These are phyloP conservation scores for Claviceps africana DNA, from an alignment of 2,329 filamentous ascomycete species.

Conservation along the genomic window DNA sequence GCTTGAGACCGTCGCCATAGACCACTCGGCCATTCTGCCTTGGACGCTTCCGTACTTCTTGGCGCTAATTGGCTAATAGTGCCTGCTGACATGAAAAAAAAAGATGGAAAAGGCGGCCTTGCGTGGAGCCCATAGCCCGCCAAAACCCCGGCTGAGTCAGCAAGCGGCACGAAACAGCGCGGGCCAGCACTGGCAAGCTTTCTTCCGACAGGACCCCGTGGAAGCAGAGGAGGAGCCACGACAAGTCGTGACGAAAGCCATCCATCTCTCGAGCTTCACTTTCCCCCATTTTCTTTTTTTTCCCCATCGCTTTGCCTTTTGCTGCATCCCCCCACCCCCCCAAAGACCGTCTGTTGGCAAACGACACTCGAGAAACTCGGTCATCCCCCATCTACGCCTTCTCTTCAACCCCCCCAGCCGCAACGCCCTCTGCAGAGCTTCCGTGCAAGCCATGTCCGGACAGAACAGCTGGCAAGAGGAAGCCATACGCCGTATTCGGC, in stretches of 20 bases:
- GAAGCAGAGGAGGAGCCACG: background rate
- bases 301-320: background rate
- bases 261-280: background rate
- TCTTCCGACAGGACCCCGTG: background rate
- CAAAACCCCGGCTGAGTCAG: constrained; percentile 5
- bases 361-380: background rate
- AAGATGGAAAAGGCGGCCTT: background rate
- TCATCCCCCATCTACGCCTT: background rate
- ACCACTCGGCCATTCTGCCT: constrained; percentile 13
- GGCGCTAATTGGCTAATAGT: background rate
- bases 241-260: background rate
- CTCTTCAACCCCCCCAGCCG: too few species aligned
- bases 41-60: background rate
- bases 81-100: background rate
- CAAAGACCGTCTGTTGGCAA: too few species aligned
- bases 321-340: background rate
- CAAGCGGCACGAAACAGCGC: background rate
- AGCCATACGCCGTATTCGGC: constrained; percentile 35
- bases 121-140: background rate
- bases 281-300: background rate
- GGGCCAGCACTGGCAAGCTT: background rate
- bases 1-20: constrained; percentile 13
- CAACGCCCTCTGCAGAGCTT: background rate
- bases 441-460: constrained; percentile 15
- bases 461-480: constrained; percentile 33